A percentile compares a stretch with the other conserved stretches of the same genome.
Conservation (phyloP, 2,329 filamentous ascomycete species). For the Trichoderma sp. region DNA sequence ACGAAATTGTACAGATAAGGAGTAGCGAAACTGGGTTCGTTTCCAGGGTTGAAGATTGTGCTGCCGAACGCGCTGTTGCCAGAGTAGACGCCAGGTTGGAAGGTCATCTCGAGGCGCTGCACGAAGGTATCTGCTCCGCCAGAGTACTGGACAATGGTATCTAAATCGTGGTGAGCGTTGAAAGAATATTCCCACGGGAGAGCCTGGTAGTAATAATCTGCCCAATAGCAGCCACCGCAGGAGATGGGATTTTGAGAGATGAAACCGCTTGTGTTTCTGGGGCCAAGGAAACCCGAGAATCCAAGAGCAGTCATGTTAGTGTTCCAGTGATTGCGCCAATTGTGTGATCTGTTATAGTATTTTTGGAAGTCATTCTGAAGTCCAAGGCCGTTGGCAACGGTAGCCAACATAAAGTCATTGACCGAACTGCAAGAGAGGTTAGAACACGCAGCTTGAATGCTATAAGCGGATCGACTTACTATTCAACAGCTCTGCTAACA, state of each 20-base stretch:
- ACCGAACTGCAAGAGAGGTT: slow-evolving; percentile 39
- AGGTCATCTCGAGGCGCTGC: slow-evolving; percentile 59
- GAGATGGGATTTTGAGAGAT: slow-evolving; percentile 53
- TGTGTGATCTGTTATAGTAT: slow-evolving; percentile 62
- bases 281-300: slow-evolving; percentile 66
- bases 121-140: slow-evolving; percentile 58
- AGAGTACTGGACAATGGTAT: slow-evolving; percentile 49
- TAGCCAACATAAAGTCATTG: slow-evolving; percentile 67
- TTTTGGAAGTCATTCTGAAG: slow-evolving; percentile 50
- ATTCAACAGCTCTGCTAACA: slow-evolving; percentile 65
- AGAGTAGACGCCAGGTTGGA: slow-evolving; percentile 47
- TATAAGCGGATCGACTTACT: slow-evolving; percentile 36
- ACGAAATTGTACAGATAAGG: slow-evolving; percentile 70
- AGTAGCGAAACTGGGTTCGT: slow-evolving; percentile 65
- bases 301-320: slow-evolving; percentile 53
- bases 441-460: not conserved
- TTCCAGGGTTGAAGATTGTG: slow-evolving; percentile 65
- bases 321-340: slow-evolving; percentile 75
- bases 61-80: slow-evolving; percentile 46
- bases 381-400: slow-evolving; percentile 60
- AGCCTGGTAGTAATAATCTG: slow-evolving; percentile 57
- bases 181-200: slow-evolving; percentile 65
- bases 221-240: slow-evolving; percentile 67
- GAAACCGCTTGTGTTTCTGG: slow-evolving; percentile 51
- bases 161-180: slow-evolving; percentile 66